Percentiles rank a stretch among this genome's conserved stretches.
Evolutionary conservation across 1,284 basidiomycete species (phyloP).

Genomic region (Lentinula novae-zelandiae): DNA sequence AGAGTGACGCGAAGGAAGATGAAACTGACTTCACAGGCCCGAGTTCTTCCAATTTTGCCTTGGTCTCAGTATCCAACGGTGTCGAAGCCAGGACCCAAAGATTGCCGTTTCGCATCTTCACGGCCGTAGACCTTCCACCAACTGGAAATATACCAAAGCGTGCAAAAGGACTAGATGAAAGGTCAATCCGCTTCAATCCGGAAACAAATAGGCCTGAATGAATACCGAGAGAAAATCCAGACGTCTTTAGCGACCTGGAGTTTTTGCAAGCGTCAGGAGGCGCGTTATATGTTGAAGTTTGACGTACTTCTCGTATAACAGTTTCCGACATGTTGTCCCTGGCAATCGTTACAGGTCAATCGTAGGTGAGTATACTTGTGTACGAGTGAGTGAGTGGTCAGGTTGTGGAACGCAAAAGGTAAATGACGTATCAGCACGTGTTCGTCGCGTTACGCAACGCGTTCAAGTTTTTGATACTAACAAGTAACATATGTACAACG

Average conservation of each 20-base stretch:
- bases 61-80: slow-evolving; percentile 71
- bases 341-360: too few relatives aligned
- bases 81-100: slow-evolving; percentile 89
- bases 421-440: not conserved
- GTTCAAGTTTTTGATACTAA: not conserved
- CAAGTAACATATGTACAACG: too few relatives aligned
- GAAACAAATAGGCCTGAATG: slow-evolving; percentile 5
- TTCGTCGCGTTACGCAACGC: not conserved
- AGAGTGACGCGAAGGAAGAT: not conserved
- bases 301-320: slow-evolving; percentile 40
- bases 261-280: not conserved
- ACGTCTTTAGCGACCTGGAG: slow-evolving; percentile 54
- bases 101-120: slow-evolving; percentile 67
- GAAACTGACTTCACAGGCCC: slow-evolving; percentile 69
- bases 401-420: not conserved
- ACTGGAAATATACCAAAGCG: slow-evolving; percentile 69
- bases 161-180: slow-evolving; percentile 53
- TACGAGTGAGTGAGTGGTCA: too few relatives aligned
- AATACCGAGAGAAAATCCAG: slow-evolving; percentile 73
- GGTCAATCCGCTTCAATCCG: not conserved
- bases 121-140: slow-evolving; percentile 81
- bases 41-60: slow-evolving; percentile 64
- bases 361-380: too few relatives aligned
- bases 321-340: slow-evolving; percentile 27
- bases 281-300: not conserved